Base-by-base conservation (phyloP, 208 protist species). In the Blastocrithidia nonstop region DNA sequence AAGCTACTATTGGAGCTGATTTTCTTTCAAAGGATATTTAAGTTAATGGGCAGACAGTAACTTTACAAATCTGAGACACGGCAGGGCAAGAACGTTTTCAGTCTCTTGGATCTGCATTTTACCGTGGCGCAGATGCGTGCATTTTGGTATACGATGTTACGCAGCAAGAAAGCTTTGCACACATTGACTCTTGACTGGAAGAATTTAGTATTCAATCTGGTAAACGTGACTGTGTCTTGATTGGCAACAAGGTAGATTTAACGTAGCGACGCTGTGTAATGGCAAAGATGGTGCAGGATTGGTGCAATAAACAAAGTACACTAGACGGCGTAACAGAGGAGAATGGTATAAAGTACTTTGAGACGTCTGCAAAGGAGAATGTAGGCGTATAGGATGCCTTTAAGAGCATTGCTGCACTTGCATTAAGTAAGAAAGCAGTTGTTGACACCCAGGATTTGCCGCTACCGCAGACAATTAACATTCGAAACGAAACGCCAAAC, bases 1-100 rank as follows among this genome's bases (percentile, higher is more conserved):
- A 99, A 77, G 96, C 97, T 13, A 99, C 98, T 33, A 99, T 99
- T 61, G 97, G 98, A 17, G 98, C 97, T 13, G 98, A 99, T 64
- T 99, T 99, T 64, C 79, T 99, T 22, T 97, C 95, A 0, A 98
- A 96, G 57, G 96, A 99, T 37, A 60, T 99, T 13, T 84, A 87
- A 50, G 76, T 99, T 22, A 93, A 99, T 44, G 96, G 97, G 16
- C 60, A 90, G 33, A 43, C 94, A 6, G 93, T 99, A 9, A 97
- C 96, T 1, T 83, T 99, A 51, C 96, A 99, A 52, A 93, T 96
- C 24, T 95, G 91, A 87, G 81, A 95, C 51, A 94, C 83, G 0
- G 84, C 77, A 11, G 97, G 97, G 9, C 97, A 99, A 75, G 98
- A 99, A 71, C 86, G 97, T n/a, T 99, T 99, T 64, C 96, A 99